Conservation (phyloP, 768 basidiomycete genomes). For the Mrakia frigida region DNA sequence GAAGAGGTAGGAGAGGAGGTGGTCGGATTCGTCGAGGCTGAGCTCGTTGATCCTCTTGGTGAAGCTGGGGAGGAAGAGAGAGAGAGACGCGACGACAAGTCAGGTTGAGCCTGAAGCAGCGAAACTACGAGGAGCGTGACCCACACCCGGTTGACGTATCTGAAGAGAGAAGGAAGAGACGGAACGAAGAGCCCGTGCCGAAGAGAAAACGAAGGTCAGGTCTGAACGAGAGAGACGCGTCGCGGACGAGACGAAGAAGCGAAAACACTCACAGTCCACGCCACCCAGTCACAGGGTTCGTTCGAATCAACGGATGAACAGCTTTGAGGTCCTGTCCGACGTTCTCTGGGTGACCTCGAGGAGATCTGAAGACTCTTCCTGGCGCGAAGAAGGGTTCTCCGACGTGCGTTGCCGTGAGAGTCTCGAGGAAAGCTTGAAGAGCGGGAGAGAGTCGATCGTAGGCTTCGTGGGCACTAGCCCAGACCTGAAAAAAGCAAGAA, state of each 20-base stretch:
- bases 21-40: conserved; percentile 53
- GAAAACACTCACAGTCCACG: conserved; percentile 53
- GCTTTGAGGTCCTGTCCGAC: conserved; percentile 51
- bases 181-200: too few species aligned
- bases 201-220: not conserved
- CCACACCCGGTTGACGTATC: not conserved
- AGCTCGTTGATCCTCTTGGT: conserved; percentile 57
- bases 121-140: not conserved
- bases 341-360: conserved; percentile 56
- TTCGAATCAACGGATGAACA: conserved; percentile 52
- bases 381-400: conserved; percentile 38
- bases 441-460: conserved; percentile 62
- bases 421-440: conserved; percentile 54
- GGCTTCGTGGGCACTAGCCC: conserved; percentile 52
- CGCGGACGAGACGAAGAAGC: too few species aligned
- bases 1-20: conserved; percentile 51
- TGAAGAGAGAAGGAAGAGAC: not conserved
- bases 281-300: conserved; percentile 59
- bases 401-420: conserved; percentile 55
- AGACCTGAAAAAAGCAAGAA: conserved; percentile 38
- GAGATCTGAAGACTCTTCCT: conserved; percentile 31
- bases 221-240: not conserved
- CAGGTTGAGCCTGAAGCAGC: not conserved
- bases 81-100: not conserved
- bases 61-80: conserved; percentile 42